Evolutionary conservation across 1,139 yeast genomes (phyloP), one percentile per base, ranked within the genome.

Genomic region (Taphrina wiesneri): DNA sequence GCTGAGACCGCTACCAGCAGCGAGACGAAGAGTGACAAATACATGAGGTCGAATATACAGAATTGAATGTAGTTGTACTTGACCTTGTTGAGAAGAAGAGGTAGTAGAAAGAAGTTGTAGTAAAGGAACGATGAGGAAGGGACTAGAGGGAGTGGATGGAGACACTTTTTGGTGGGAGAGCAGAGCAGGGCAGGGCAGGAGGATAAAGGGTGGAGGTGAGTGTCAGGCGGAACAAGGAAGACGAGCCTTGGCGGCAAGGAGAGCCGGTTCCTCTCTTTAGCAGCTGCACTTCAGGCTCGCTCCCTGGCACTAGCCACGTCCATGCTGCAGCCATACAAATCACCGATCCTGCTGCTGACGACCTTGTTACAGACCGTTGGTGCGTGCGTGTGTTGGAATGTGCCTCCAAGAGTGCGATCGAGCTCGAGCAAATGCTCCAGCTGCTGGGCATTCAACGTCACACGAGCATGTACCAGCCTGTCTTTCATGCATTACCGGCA

Each of bases 21-120:
- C 26, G 34, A 28, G 39, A 39, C 36, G 52, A 46, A 25, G 41
- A 60, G 56, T 4, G 52, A n/a, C 15, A 51, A 41, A n/a, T 60
- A 51, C 64, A 60, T 60, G 11, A 3, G 17, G 9, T 45, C 30
- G 45, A 23, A 19, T 11, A 41, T 23, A 49, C 5, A 39, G 60
- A 17, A n/a, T n/a, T n/a, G 39, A 51, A 15, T 26, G 34, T 6
- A 41, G 54, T 9, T 6, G 11, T 6, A 23, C 9, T n/a, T n/a
- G 51, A 19, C 25, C 17, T 2, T 25, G n/a, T 13, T 13, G 39
- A 17, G 36, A 28, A 21, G 43, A 21, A 56, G 43, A 59, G 47
- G 36, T 43, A 45, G 45, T 5, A 41, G 47, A 15, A 17, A 54
- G 21, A 7, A 54, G 47, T 28, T 25, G 21, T 7, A 2, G 28